Base-by-base conservation (phyloP, 257 asterid genomes). In the Ballota nigra region DNA sequence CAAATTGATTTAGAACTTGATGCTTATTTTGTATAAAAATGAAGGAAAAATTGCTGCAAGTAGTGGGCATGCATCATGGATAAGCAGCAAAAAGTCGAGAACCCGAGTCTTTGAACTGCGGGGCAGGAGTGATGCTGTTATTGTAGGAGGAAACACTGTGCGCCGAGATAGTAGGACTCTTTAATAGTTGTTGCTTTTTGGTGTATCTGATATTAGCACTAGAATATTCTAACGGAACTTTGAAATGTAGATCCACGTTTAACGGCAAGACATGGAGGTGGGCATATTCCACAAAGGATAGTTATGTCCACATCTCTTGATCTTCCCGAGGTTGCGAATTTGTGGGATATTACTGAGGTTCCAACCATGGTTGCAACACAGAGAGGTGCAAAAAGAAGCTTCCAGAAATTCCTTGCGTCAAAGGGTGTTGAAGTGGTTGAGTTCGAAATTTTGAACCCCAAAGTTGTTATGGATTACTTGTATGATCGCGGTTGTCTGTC, bases 61-160 rank as follows among this genome's bases (percentile, higher is more conserved):
- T 73, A 89, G 92, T 80, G 99, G 99, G 28, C 96, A 95, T 82
- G 98, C 99, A 40, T 88, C 98, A 26, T 95, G 99, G 99, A 95
- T 95, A 82, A 92, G 97, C 83, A 88, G 93, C 88, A 89, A 83
- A 85, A 72, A 8, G 71, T 95, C 99, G 8, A 84, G 99, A 81
- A 86, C 78, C 53, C 82, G 91, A 69, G 98, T 95, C 53, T 95
- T 89, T 71, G 96, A 95, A 72, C 66, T 95, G 80, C 89, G 97
- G 72, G 98, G 99, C 63, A 87, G 99, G 83, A 88, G 99, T 75
- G 98, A 95, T 81, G 99, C 97, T 73, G 98, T 95, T 55, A 85
- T 95, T 74, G 99, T 95, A 16, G 99, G 99, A 73, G 99, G 99
- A 82, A 95, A 88, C 74, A 95, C 99, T 79, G 99, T 95, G 59